Evolutionary conservation across 2,329 filamentous ascomycete species (phyloP), one percentile per base, ranked within the genome.

Genomic region (Arthrobotrys entomopaga): DNA sequence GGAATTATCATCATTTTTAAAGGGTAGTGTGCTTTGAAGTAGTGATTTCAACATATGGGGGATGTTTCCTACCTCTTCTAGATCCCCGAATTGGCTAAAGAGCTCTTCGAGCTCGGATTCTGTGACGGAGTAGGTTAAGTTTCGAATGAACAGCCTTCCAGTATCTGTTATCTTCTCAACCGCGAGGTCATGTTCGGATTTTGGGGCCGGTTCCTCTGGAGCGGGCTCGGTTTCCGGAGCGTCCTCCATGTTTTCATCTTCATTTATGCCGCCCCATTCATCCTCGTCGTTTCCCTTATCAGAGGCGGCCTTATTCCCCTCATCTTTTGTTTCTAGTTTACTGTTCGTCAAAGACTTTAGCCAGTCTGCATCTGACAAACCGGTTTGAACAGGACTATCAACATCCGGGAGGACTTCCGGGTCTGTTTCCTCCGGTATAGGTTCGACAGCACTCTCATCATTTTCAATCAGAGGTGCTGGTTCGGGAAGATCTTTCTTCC

Each of bases 1-100:
- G 91, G 91, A 49, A 87, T 88, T 84, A 92, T 98, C 94, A 98
- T 98, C 95, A 94, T 87, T 82, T 87, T 82, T 84, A 84, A 64
- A 59, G 85, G 54, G 7, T 24, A 29, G 38, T 43, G 40, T 19
- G 24, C 1, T 50, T 43, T 20, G 40, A 13, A 43, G 10, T 16
- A n/a, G 20, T 46, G 22, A 38, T 20, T 38, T 15, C 5, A 77
- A 74, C 77, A 61, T 59, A 50, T 67, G 52, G 75, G 22, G 34
- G 29, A 73, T 75, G 16, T 5, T 43, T 64, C 91, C 86, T 89
- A 98, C 95, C 89, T 98, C 94, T 86, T 94, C 87, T 53, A 97
- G 82, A 65, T 86, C 84, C 42, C 93, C 94, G 81, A 90, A 94
- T 24, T 85, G 84, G 52, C 84, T 84, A 79, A 98, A 97, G 54